Evolutionary conservation across 345 rosid genomes (phyloP).

Genomic region (Aurinia saxatilis): DNA sequence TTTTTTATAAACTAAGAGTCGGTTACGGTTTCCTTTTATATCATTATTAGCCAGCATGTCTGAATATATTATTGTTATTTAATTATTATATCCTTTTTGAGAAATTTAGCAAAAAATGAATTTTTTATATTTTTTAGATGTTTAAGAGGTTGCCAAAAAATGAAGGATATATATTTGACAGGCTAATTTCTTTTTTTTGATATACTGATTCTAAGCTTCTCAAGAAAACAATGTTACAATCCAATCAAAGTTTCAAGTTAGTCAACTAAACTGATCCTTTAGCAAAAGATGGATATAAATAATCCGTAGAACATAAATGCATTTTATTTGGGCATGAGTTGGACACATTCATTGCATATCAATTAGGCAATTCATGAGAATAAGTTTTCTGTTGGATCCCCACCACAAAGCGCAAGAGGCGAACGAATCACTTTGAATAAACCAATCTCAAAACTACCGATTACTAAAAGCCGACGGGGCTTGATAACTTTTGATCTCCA

Average conservation of each 20-base stretch:
- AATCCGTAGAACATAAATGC: neutral
- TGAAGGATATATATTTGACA: no score
- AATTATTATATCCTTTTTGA: neutral
- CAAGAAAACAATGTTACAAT: neutral
- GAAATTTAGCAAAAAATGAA: neutral
- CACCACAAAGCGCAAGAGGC: no score
- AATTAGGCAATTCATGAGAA: neutral
- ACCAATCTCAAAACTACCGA: conserved; percentile 3
- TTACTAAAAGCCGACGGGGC: neutral
- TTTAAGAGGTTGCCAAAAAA: no score
- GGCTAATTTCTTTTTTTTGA: no score
- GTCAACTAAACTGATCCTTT: neutral
- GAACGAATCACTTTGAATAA: neutral
- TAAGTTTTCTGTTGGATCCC: neutral
- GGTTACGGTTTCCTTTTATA: conserved; percentile 25
- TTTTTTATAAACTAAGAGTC: neutral
- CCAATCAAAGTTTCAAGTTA: neutral
- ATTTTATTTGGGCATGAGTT: neutral
- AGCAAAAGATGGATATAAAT: no score
- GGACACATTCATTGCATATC: neutral
- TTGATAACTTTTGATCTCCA: neutral
- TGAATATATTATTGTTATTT: no score
- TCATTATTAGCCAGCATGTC: neutral
- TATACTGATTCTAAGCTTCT: neutral
- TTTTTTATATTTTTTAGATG: no score